These are phyloP conservation scores for Casuarina equisetifolia DNA, from an alignment of 306 rosid species.

Conservation along the genomic window DNA sequence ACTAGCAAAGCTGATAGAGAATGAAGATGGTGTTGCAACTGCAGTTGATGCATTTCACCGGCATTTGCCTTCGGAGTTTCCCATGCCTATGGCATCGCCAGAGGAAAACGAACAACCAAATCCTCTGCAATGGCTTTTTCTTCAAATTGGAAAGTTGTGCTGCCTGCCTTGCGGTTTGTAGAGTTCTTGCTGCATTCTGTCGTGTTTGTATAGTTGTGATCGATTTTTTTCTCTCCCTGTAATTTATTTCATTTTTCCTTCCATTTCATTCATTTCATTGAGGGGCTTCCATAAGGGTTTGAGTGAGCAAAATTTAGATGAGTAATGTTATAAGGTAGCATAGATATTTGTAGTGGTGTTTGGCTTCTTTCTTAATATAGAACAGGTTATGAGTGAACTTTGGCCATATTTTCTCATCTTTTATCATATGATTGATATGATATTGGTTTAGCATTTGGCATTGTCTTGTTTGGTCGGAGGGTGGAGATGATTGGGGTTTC, in stretches of 20 bases:
- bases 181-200: constrained; percentile 26
- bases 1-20: constrained; percentile 73
- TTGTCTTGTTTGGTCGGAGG: no score
- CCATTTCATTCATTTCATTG: constrained; percentile 57
- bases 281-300: constrained; percentile 15
- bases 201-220: constrained; percentile 13
- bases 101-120: constrained; percentile 45
- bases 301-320: background rate
- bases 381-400: constrained; percentile 12
- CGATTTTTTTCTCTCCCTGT: constrained; percentile 6
- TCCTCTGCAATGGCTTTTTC: constrained; percentile 65
- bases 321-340: constrained; percentile 14
- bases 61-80: constrained; percentile 76
- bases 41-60: constrained; percentile 92
- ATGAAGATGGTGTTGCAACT: constrained; percentile 90
- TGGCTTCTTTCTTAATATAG: constrained; percentile 13
- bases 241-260: constrained; percentile 28
- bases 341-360: constrained; percentile 14
- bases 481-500: no score
- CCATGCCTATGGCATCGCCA: constrained; percentile 52
- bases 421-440: background rate
- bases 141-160: constrained; percentile 58
- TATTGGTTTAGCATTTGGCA: background rate
- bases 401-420: background rate
- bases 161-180: constrained; percentile 65